phyloP scores from a whole-genome alignment of 164 flowering plant genomes.

The Malania oleifera region DNA sequence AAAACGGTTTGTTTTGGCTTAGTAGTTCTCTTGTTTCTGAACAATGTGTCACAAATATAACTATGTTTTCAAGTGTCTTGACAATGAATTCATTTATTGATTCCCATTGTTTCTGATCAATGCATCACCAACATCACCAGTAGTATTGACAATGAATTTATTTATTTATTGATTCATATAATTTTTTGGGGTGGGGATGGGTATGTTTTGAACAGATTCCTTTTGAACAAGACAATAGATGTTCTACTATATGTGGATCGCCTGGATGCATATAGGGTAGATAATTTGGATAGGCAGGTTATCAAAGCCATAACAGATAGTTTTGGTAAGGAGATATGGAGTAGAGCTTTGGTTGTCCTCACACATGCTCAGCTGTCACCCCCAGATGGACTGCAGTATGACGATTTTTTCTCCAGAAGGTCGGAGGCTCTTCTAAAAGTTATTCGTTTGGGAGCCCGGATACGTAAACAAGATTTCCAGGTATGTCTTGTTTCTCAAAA shows the following conservation, averaged over 20 bases:
- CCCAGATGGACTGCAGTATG: constrained; percentile 84
- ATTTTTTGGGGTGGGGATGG: no score
- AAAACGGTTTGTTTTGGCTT: constrained; percentile 55
- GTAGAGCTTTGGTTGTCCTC: constrained; percentile 68
- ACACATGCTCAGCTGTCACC: constrained; percentile 95
- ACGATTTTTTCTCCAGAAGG: constrained; percentile 65
- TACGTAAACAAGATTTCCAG: constrained; percentile 47
- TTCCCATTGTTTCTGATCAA: no score
- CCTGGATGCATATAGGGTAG: constrained; percentile 89
- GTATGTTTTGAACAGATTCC: constrained; percentile 51
- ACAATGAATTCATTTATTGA: no score
- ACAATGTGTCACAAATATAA: no score
- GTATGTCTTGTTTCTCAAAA: no score
- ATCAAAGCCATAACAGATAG: constrained; percentile 74
- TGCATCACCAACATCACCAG: no score
- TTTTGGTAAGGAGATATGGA: constrained; percentile 94
- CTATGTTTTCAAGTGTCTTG: no score
- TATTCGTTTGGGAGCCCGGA: constrained; percentile 58
- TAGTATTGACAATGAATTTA: no score
- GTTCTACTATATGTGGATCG: constrained; percentile 94
- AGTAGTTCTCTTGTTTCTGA: no score
- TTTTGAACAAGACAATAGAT: constrained; percentile 90
- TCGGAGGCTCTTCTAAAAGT: constrained; percentile 75
- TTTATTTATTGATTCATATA: no score
- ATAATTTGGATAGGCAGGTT: constrained; percentile 83